Evolutionary conservation across 148 eudicot genomes (phyloP), one percentile per base, ranked within the genome.

Genomic region (Chenopodium album): DNA sequence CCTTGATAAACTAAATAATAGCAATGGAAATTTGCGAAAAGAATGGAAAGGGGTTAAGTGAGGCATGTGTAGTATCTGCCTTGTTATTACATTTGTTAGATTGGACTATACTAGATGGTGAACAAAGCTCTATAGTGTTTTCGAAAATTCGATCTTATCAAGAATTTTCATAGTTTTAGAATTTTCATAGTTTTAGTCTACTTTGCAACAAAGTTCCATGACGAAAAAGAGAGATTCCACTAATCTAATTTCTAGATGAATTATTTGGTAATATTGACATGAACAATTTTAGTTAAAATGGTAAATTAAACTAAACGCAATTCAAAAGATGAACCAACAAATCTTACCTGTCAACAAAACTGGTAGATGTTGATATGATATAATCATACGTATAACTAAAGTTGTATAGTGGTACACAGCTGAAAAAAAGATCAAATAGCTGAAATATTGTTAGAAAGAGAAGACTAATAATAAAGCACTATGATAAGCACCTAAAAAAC

Each of bases 371-470:
- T 73, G 98, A 92, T 93, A 92, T 95, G 79, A 93, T 89, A 85
- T 95, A 95, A 75, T 93, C 91, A 78, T 95, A 95, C 41, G 92
- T 93, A 85, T 93, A 93, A 89, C 92, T 93, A 95, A 93, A 95
- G 90, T 95, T 92, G 89, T 95, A 92, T 71, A 92, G 83, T 54
- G 97, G 97, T 78, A 92, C 86, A 84, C 97, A 92, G 90, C 97
- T 92, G 92, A 83, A 90, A 56, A 89, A 7, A 78, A 79, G 71
- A 82, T 41, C 81, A 88, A 34, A 70, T 26, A 80, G 71, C 80
- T 68, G 72, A 79, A 76, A 81, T 59, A 76, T 82, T 63, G 83
- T 82, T 78, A 88, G 84, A 71, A 78, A 69, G 75, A 82, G 47
- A 80, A 44, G 34, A 69, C 10, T 23, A 44, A 76, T 44, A 50